Evolutionary conservation across 805 yeast genomes (phyloP).

Genomic region (Torulaspora quercuum): DNA sequence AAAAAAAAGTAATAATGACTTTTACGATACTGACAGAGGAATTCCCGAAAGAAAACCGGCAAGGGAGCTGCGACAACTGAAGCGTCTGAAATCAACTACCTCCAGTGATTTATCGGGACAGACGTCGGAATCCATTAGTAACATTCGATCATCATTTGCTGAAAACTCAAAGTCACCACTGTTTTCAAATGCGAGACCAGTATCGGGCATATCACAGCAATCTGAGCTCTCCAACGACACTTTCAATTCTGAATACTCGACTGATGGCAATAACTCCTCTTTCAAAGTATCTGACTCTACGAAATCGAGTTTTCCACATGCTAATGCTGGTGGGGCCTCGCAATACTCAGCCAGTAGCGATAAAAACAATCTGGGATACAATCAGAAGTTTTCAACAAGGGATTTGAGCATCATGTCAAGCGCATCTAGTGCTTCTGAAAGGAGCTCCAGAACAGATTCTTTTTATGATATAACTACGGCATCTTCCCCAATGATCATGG

Average conservation of each 20-base stretch:
- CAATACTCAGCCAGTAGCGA: constrained; percentile 23
- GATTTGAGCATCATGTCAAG: constrained; percentile 39
- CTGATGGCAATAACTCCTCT: constrained; percentile 31
- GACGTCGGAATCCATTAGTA: constrained; percentile 29
- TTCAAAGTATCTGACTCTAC: constrained; percentile 13
- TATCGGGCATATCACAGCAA: constrained; percentile 50
- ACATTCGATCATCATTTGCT: constrained; percentile 12
- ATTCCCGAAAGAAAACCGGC: constrained; percentile 2
- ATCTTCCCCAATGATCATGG: constrained; percentile 25
- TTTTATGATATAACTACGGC: constrained; percentile 40
- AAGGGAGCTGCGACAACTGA: constrained; percentile 17
- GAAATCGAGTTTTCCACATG: constrained; percentile 11
- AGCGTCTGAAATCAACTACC: constrained; percentile 27
- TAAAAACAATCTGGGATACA: constrained; percentile 24
- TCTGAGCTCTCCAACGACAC: constrained; percentile 48
- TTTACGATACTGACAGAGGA: constrained; percentile 1
- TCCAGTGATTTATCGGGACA: constrained; percentile 32
- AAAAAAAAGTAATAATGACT: constrained; percentile 1
- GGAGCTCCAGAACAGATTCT: constrained; percentile 41
- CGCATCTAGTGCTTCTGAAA: constrained; percentile 40
- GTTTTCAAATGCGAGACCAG: constrained; percentile 41
- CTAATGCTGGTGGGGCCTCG: constrained; percentile 13
- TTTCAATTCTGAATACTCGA: constrained; percentile 50
- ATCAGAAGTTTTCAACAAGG: constrained; percentile 31
- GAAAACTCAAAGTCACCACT: constrained; percentile 18